Base-by-base conservation (phyloP, 495 filamentous ascomycete genomes). In the Darksidea phi region DNA sequence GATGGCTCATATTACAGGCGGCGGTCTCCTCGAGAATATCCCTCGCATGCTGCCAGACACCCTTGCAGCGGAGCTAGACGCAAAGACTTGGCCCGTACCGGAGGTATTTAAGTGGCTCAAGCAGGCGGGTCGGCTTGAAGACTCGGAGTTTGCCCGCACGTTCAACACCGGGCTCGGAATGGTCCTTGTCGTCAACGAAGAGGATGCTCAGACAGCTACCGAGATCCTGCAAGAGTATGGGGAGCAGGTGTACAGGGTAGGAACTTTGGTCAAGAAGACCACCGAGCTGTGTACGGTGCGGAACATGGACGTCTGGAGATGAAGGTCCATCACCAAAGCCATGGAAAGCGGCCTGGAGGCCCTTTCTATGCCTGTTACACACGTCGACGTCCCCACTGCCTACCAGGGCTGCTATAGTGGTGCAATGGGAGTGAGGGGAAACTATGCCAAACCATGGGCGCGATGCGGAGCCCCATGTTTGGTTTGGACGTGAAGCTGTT, bases 131-230 rank as follows among this genome's bases (percentile, higher is more conserved):
- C 85, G 85, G 58, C 78, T 98, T 12, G 79, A 78, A 41, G 76
- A 86, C 0, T 50, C 71, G 11, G 95, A 98, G 80, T 89, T 97
- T 59, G 88, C 84, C 32, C 79, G 90, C 57, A 88, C 88, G n/a
- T 97, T 95, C 80, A 98, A 98, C 77, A 89, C 84, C 21, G 94
- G 94, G 53, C 72, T 98, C 21, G 94, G 94, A 48, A 96, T 97
- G 89, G 87, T 97, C 3, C 71, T 93, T 7, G 91, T 89, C 7
- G 90, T 96, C 0, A 78, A 77, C 18, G 73, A 76, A 62, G 82
- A 70, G 43, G 76, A 85, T 50, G 82, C 67, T 0, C 79, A 83
- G 26, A 75, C 75, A 48, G 82, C 84, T 2, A 74, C 79, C 23
- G 64, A 63, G 38, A 76, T 80, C 7, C 73, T 96, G 37, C 73